Conservation (phyloP, 306 rosid species). For the Neltuma alba region DNA sequence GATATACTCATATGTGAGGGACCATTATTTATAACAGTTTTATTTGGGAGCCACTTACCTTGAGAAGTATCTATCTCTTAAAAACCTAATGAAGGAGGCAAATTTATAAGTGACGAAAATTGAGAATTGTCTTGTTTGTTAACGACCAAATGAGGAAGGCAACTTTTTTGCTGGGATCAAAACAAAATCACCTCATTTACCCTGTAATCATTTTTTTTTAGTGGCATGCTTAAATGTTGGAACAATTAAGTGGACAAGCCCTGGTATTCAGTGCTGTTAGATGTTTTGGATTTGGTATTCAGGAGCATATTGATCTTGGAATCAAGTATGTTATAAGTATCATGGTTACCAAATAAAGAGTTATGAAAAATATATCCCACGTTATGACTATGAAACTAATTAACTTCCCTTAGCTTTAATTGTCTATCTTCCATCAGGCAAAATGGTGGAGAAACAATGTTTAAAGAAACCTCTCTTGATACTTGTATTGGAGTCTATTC, state of each 20-base stretch:
- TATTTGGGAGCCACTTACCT: neutral
- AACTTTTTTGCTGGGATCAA: neutral
- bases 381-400: neutral
- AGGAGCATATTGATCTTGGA: slow-evolving; percentile 75
- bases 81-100: no score
- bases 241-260: slow-evolving; percentile 70
- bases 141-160: neutral
- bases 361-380: neutral
- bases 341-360: neutral
- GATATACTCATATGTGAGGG: neutral
- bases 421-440: neutral
- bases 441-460: neutral
- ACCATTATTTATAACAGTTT: neutral
- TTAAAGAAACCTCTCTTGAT: no score
- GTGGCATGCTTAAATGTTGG: slow-evolving; percentile 43
- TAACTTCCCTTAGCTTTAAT: neutral
- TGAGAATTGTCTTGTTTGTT: neutral
- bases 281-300: slow-evolving; percentile 78
- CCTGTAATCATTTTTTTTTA: neutral
- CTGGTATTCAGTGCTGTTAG: no score
- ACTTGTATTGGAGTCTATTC: no score
- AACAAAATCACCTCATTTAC: neutral
- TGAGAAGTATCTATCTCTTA: neutral
- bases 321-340: slow-evolving; percentile 49
- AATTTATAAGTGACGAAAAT: neutral